These are phyloP conservation scores for Candida gorgasii DNA, from an alignment of 805 yeast species.

Conservation along the genomic window DNA sequence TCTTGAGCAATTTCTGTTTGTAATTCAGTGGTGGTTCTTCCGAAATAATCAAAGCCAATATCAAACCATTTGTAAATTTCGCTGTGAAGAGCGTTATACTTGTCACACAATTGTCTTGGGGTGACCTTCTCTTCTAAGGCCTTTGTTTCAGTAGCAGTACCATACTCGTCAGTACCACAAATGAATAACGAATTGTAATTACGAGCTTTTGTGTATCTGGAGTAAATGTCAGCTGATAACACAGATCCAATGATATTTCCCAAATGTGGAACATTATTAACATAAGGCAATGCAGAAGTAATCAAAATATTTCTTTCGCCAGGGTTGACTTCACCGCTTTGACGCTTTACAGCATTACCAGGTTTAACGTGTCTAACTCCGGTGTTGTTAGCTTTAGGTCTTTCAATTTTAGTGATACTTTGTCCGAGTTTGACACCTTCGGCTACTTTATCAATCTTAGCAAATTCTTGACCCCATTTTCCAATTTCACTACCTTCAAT, in stretches of 20 bases:
- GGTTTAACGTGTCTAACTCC: conserved; percentile 36
- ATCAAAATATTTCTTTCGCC: conserved; percentile 80
- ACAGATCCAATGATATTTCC: conserved; percentile 97
- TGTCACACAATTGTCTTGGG: conserved; percentile 87
- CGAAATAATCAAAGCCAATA: conserved; percentile 91
- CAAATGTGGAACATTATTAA: conserved; percentile 96
- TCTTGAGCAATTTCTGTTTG: conserved; percentile 97
- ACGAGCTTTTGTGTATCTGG: conserved; percentile 87
- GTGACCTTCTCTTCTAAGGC: conserved; percentile 91
- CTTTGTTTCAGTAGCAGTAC: conserved; percentile 98
- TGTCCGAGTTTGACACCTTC: conserved; percentile 49
- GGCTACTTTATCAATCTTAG: conserved; percentile 38
- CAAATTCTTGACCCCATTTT: conserved; percentile 46
- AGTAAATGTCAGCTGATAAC: conserved; percentile 87
- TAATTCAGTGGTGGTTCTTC: conserved; percentile 88
- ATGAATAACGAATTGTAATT: conserved; percentile 82
- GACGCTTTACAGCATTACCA: conserved; percentile 34
- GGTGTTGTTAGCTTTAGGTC: conserved; percentile 39
- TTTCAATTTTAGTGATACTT: conserved; percentile 44
- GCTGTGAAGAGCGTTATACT: conserved; percentile 81
- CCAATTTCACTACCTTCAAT: conserved; percentile 15
- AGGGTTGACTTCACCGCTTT: conserved; percentile 55
- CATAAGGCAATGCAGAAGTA: conserved; percentile 97
- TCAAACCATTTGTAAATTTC: conserved; percentile 97
- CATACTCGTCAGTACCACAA: conserved; percentile 99